These are phyloP conservation scores for Kodamaea restingae DNA, from an alignment of 805 yeast species.

Conservation along the genomic window DNA sequence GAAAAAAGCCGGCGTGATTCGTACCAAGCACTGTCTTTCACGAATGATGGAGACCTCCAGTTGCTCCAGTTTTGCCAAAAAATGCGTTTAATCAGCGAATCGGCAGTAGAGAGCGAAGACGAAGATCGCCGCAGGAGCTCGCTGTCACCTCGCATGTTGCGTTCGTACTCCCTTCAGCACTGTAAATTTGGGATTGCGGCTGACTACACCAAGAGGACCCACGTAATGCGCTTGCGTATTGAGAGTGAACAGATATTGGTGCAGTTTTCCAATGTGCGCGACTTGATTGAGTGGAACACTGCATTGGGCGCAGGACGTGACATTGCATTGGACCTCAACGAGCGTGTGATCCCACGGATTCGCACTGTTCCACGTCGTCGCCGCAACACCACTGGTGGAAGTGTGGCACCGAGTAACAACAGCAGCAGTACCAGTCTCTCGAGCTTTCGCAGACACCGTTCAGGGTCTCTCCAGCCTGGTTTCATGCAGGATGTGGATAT, in stretches of 20 bases:
- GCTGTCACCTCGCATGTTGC: constrained; percentile 28
- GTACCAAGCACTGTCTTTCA: constrained; percentile 19
- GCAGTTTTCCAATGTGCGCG: constrained; percentile 57
- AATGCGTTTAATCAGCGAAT: constrained; percentile 12
- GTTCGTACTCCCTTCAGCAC: constrained; percentile 77
- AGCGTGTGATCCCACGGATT: constrained; percentile 69
- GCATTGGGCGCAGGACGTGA: constrained; percentile 72
- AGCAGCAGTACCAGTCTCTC: constrained; percentile 7
- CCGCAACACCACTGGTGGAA: constrained; percentile 13
- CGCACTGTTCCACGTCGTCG: constrained; percentile 74
- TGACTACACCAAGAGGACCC: constrained; percentile 70
- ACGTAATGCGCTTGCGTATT: constrained; percentile 68
- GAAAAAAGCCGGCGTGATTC: too few relatives aligned
- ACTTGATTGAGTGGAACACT: constrained; percentile 75
- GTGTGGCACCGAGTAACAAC: constrained; percentile 1
- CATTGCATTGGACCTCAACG: constrained; percentile 69
- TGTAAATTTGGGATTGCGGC: constrained; percentile 81
- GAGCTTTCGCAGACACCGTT: constrained; percentile 7
- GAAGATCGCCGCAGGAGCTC: constrained; percentile 4
- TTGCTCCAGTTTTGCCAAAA: constrained; percentile 23
- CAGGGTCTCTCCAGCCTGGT: constrained; percentile 4
- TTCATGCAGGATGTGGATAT: constrained; percentile 5
- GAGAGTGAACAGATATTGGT: constrained; percentile 81
- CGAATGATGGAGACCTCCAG: constrained; percentile 25
- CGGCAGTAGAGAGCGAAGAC: constrained; percentile 7